These are phyloP conservation scores for Phytophthora megakarya DNA, from an alignment of 352 stramenopile genomes.

Conservation along the genomic window DNA sequence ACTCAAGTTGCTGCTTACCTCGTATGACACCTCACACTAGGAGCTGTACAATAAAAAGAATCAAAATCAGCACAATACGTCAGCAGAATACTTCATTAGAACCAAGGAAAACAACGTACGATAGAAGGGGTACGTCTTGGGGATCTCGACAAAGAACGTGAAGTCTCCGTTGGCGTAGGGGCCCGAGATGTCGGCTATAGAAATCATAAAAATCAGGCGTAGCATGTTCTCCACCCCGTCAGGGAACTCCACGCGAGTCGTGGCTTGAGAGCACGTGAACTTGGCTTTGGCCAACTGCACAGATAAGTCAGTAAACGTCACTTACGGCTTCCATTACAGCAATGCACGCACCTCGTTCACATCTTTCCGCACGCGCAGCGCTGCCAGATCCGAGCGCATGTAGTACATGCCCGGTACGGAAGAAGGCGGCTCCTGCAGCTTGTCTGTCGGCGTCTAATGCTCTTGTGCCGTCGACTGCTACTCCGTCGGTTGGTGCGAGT, in stretches of 20 bases:
- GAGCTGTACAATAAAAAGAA: constrained; percentile 45
- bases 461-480: not conserved
- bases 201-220: constrained; percentile 79
- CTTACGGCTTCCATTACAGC: not conserved
- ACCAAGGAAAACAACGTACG: constrained; percentile 35
- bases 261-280: constrained; percentile 78
- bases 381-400: constrained; percentile 80
- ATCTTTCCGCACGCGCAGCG: constrained; percentile 83
- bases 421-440: constrained; percentile 10
- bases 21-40: constrained; percentile 71
- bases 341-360: constrained; percentile 71
- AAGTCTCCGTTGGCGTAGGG: constrained; percentile 88
- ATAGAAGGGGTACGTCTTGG: constrained; percentile 88
- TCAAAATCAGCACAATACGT: not conserved
- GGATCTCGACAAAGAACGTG: constrained; percentile 87
- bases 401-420: constrained; percentile 49
- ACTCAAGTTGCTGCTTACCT: constrained; percentile 46
- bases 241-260: constrained; percentile 82
- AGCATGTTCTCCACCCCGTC: constrained; percentile 85
- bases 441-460: constrained; percentile 5
- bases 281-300: constrained; percentile 78
- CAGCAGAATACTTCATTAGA: not conserved
- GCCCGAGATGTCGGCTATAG: constrained; percentile 68
- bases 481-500: not conserved
- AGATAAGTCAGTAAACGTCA: constrained; percentile 10